Percentiles rank a stretch among this genome's conserved stretches.
Evolutionary conservation across 768 basidiomycete genomes (phyloP).

Genomic region (Exidia glandulosa): DNA sequence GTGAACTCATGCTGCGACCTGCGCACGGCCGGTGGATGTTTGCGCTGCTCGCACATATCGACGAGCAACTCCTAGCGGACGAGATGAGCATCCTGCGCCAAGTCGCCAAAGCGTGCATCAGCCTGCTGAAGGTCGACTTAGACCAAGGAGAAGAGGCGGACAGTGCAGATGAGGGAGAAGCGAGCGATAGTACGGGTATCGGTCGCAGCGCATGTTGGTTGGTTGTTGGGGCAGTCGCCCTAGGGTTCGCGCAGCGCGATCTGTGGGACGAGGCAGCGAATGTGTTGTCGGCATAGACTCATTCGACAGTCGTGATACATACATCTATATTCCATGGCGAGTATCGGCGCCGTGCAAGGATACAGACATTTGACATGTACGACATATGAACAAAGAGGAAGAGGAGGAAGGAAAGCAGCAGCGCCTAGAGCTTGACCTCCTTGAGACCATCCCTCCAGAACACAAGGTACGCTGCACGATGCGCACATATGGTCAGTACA

Average conservation of each 20-base stretch:
- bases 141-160: neutral
- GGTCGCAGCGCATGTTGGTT: slow-evolving; percentile 4
- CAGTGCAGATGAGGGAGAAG: neutral
- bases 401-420: slow-evolving; percentile 1
- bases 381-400: too few relatives aligned
- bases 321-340: too few relatives aligned
- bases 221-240: slow-evolving; percentile 5
- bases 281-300: too few relatives aligned
- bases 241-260: slow-evolving; percentile 8
- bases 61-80: slow-evolving; percentile 20
- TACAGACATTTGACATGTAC: too few relatives aligned
- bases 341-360: too few relatives aligned
- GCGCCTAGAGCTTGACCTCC: slow-evolving; percentile 53
- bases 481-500: neutral
- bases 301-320: too few relatives aligned
- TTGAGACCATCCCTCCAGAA: slow-evolving; percentile 96
- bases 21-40: slow-evolving; percentile 72
- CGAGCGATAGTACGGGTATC: neutral
- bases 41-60: slow-evolving; percentile 55
- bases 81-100: neutral
- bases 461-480: slow-evolving; percentile 63
- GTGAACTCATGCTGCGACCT: slow-evolving; percentile 14
- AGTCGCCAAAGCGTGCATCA: neutral
- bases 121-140: neutral
- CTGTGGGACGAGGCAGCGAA: slow-evolving; percentile 8